Base-by-base conservation (phyloP, 2,329 filamentous ascomycete species). In the Colletotrichum musae region DNA sequence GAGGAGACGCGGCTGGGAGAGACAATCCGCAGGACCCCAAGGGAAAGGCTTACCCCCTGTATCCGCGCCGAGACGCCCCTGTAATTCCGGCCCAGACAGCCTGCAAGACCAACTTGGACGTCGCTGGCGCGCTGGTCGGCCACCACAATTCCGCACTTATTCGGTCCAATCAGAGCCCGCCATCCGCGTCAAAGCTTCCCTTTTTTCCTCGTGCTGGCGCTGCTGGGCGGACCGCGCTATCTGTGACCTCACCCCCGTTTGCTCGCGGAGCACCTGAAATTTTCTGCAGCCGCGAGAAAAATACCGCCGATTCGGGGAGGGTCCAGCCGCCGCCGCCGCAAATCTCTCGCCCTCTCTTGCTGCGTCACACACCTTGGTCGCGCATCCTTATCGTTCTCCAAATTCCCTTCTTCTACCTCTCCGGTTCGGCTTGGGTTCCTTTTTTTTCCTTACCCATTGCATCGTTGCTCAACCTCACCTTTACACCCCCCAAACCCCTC, bases 181-280 rank as follows among this genome's bases (percentile, higher is more conserved):
- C 26, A 2, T 52, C 18, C 6, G 3, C 5, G 50, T 52, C 66
- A n/a, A 57, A 69, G 66, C 62, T 66, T 69, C 41, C 41, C 56
- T 5, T 10, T 32, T 36, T 36, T 10, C 32, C 32, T 36, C 32
- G 32, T 36, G 32, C 32, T 36, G 32, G 32, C 32, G 41, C 24
- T 58, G 18, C 47, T 13, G 21, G 47, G 59, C 59, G 65, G 61
- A 68, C 48, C 66, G 66, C 66, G 61, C 66, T 64, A 56, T 59
- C 66, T 68, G 56, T 69, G 66, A 69, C 66, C 66, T 69, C 66
- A 69, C 66, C 66, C 66, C 66, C 61, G 62, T 56, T 43, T 10
- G 7, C 13, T 43, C 41, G 41, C 41, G 41, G 41, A 60, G 56
- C 62, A 69, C 62, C 62, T 69, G 62, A 69, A 69, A 69, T 69